Evolutionary conservation across 148 eudicot genomes (phyloP).

Genomic region (Cornus kousa): DNA sequence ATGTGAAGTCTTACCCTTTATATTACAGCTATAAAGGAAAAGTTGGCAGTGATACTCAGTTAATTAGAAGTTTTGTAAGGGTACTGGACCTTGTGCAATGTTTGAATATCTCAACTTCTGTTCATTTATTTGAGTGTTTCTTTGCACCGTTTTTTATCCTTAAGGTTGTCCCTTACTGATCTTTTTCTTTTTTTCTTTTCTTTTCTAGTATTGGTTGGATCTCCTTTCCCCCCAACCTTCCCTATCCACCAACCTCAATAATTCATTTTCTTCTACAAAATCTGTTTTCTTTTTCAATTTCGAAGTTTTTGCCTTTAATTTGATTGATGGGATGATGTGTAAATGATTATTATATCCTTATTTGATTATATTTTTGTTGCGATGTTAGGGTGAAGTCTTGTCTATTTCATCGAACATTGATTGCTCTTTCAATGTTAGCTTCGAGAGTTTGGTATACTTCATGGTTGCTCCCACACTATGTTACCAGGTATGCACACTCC

Average conservation of each 20-base stretch:
- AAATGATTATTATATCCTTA: slow-evolving; percentile 9
- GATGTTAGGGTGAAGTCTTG: slow-evolving; percentile 51
- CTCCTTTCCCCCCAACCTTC: background rate
- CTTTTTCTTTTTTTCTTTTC: background rate
- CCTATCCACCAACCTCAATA: background rate
- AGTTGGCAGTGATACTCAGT: background rate
- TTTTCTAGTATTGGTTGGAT: slow-evolving; percentile 1
- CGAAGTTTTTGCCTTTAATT: too few relatives aligned
- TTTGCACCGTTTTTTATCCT: too few relatives aligned
- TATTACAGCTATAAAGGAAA: background rate
- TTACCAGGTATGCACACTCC: slow-evolving; percentile 63
- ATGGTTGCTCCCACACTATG: slow-evolving; percentile 96
- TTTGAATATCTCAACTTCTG: background rate
- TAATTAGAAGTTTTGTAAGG: background rate
- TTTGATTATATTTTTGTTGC: slow-evolving; percentile 25
- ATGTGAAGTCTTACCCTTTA: slow-evolving; percentile 9
- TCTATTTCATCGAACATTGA: slow-evolving; percentile 34
- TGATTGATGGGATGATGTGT: background rate
- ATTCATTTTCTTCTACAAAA: background rate
- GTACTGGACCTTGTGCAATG: background rate
- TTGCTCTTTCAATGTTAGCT: slow-evolving; percentile 56
- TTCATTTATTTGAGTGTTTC: background rate
- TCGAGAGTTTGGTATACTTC: slow-evolving; percentile 78
- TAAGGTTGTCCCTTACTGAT: background rate
- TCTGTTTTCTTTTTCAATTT: too few relatives aligned